These are phyloP conservation scores for Hypoxylon sp. DNA, from an alignment of 2,329 filamentous ascomycete genomes.

Conservation along the genomic window DNA sequence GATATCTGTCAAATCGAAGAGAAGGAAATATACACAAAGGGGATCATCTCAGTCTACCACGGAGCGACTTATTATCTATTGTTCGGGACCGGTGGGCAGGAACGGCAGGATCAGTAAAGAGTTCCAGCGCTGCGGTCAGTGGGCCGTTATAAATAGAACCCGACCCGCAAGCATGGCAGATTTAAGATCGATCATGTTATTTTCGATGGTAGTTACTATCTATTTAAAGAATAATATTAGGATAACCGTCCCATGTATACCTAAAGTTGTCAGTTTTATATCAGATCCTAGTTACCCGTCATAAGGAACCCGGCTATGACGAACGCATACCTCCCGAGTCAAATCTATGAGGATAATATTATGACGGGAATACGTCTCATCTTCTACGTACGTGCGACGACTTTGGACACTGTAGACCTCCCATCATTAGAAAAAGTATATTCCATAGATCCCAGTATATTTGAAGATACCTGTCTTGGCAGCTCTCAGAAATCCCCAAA, in stretches of 20 bases:
- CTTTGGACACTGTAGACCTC: too few relatives aligned
- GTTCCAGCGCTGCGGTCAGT: not conserved
- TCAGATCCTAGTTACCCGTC: constrained; percentile 1
- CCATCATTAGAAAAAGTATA: too few relatives aligned
- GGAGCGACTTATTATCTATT: not conserved
- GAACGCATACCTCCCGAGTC: too few relatives aligned
- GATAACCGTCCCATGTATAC: not conserved
- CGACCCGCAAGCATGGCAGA: not conserved
- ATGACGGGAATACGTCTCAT: too few relatives aligned
- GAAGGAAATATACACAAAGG: not conserved
- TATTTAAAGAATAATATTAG: constrained; percentile 1
- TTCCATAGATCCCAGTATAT: too few relatives aligned
- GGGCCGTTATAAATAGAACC: constrained; percentile 29
- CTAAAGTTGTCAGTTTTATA: not conserved
- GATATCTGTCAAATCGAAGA: not conserved
- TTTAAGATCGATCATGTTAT: constrained; percentile 5
- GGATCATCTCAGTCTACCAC: not conserved
- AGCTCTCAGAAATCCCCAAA: too few relatives aligned
- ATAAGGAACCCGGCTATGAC: not conserved
- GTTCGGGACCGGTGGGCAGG: constrained; percentile 9
- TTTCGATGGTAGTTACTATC: not conserved
- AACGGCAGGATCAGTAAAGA: constrained; percentile 20
- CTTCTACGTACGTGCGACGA: too few relatives aligned
- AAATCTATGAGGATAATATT: too few relatives aligned
- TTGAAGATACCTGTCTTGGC: too few relatives aligned